Base-by-base conservation (phyloP, 805 yeast species). In the Yamadazyma paraphyllophila region DNA sequence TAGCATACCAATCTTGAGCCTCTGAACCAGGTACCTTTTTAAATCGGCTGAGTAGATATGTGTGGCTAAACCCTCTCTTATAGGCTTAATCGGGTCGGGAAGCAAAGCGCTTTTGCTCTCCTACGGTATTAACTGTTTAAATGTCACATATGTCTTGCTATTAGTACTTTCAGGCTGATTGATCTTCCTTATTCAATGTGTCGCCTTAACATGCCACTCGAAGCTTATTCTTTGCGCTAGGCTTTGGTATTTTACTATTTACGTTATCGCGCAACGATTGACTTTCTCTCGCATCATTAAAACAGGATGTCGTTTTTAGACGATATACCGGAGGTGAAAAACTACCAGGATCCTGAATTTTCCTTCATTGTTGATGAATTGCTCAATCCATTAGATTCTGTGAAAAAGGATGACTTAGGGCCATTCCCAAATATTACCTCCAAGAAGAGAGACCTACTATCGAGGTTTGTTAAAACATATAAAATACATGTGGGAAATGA, bases 401-500 rank as follows among this genome's bases (percentile, higher is more conserved):
- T 67, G 10, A 52, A 53, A 13, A 59, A 54, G 33, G 63, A 57
- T 31, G 55, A 50, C 13, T 40, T 64, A n/a, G 63, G 65, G 4
- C 43, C 50, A 14, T 60, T 60, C 48, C 44, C 52, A 2, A 56
- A 57, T 38, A 47, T 60, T 12, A 54, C 61, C 20, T 57, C 60
- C 13, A 61, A 60, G 46, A 64, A 61, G 40, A 44, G 45, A n/a
- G 51, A 52, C 35, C 59, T 66, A 17, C 56, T 71, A 24, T 57
- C 56, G 31, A 36, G 53, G 25, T 71, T 69, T 46, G 53, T 71
- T 30, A 47, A 54, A 12, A 46, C 62, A 5, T 70, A 63, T 59
- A 59, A 60, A 36, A 61, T 62, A 13, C 74, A 69, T 46, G 62
- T 71, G 15, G 76, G 76, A 9, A 34, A 46, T 33, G 66, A 90